phyloP scores from a whole-genome alignment of 2,329 filamentous ascomycete species.

The Magnaporthiopsis poae region DNA sequence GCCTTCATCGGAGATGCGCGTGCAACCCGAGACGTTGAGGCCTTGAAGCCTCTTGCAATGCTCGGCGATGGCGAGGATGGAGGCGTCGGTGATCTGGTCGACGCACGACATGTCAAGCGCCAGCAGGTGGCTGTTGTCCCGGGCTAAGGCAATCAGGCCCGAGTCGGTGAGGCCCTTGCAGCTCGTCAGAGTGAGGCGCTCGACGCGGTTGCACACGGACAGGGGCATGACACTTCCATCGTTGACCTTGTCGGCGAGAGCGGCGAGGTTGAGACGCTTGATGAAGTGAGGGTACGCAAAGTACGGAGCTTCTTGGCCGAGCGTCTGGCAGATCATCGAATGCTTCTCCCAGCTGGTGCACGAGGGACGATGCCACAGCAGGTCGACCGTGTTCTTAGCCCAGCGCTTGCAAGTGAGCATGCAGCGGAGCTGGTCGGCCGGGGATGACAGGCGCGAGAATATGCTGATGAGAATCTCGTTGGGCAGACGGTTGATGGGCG shows the following conservation, averaged over 20 bases:
- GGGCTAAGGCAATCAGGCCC: conserved; percentile 69
- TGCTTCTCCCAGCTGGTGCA: conserved; percentile 82
- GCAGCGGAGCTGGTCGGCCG: conserved; percentile 71
- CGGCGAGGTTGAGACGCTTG: conserved; percentile 81
- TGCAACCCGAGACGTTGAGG: conserved; percentile 82
- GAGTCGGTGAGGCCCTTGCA: conserved; percentile 77
- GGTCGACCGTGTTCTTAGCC: conserved; percentile 83
- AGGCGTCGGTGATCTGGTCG: conserved; percentile 72
- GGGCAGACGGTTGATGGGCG: conserved; percentile 76
- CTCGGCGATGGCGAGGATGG: conserved; percentile 65
- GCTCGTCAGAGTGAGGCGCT: conserved; percentile 84
- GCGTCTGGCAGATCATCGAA: conserved; percentile 67
- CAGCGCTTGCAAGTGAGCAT: conserved; percentile 92
- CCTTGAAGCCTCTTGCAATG: conserved; percentile 82
- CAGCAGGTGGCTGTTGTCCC: conserved; percentile 69
- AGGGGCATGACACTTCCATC: conserved; percentile 83
- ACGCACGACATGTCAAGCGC: conserved; percentile 84
- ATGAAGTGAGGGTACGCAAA: conserved; percentile 87
- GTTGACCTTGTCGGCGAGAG: conserved; percentile 63
- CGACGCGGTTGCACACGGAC: conserved; percentile 75
- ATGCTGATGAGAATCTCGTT: conserved; percentile 91
- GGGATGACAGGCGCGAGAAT: conserved; percentile 70
- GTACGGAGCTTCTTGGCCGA: conserved; percentile 62
- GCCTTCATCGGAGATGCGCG: conserved; percentile 74
- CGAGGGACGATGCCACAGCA: conserved; percentile 87